phyloP scores from a whole-genome alignment of 495 filamentous ascomycete species.

The Cercophora sp. region DNA sequence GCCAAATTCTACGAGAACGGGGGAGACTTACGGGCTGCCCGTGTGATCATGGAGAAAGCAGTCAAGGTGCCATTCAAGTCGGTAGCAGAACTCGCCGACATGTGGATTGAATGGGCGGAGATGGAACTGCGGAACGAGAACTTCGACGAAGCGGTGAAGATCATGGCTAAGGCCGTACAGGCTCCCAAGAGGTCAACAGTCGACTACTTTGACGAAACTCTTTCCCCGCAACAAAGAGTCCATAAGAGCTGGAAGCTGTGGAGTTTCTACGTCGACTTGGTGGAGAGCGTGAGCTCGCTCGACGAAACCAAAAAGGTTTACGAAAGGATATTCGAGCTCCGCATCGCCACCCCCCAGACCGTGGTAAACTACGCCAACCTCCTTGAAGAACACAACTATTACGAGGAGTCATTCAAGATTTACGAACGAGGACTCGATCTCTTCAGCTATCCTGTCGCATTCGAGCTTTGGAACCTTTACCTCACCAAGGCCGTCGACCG shows the following conservation, averaged over 20 bases:
- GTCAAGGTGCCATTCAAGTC: constrained; percentile 96
- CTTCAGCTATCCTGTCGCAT: constrained; percentile 96
- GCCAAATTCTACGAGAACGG: constrained; percentile 95
- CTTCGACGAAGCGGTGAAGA: constrained; percentile 86
- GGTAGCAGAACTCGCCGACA: constrained; percentile 90
- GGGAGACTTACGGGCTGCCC: constrained; percentile 76
- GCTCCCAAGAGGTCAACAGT: constrained; percentile 92
- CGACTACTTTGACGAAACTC: constrained; percentile 94
- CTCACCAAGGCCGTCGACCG: constrained; percentile 95
- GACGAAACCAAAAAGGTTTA: constrained; percentile 94
- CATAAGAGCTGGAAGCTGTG: constrained; percentile 99
- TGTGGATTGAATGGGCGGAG: constrained; percentile 98
- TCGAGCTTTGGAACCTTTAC: constrained; percentile 98
- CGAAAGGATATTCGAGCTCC: constrained; percentile 95
- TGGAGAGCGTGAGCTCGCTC: constrained; percentile 86
- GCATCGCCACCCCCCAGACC: constrained; percentile 96
- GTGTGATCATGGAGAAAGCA: constrained; percentile 95
- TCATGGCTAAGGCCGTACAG: constrained; percentile 96
- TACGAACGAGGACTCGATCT: constrained; percentile 96
- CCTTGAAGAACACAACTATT: constrained; percentile 92
- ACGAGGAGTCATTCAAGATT: constrained; percentile 95
- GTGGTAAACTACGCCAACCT: constrained; percentile 98
- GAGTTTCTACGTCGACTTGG: constrained; percentile 98
- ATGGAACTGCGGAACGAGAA: constrained; percentile 95
- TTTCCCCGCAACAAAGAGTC: constrained; percentile 91